phyloP scores from a whole-genome alignment of 192 early-diverging fungal species.

The Umbelopsis ramanniana region DNA sequence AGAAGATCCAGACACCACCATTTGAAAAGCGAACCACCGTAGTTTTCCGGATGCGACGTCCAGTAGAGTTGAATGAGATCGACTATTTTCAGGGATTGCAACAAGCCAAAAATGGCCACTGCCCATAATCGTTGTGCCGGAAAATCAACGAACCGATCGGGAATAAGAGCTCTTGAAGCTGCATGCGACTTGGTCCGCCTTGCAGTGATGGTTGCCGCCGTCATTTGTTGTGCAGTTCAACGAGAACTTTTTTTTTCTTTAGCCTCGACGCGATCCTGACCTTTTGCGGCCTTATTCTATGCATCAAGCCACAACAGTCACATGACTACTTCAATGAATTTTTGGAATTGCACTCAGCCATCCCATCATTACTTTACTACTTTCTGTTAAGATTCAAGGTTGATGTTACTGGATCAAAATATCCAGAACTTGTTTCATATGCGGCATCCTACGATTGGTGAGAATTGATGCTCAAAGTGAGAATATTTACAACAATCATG shows the following conservation, averaged over 20 bases:
- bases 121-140: conserved; percentile 48
- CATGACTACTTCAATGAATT: too few species aligned
- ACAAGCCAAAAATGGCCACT: conserved; percentile 39
- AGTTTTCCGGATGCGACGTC: conserved; percentile 43
- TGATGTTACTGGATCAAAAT: too few species aligned
- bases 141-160: conserved; percentile 29
- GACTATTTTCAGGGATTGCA: conserved; percentile 46
- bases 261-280: not conserved
- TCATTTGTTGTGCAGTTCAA: conserved; percentile 14
- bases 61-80: conserved; percentile 36
- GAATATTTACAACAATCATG: too few species aligned
- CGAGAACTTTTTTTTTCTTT: conserved; percentile 1
- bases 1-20: conserved; percentile 45
- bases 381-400: too few species aligned
- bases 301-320: too few species aligned
- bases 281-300: not conserved
- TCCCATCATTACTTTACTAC: too few species aligned
- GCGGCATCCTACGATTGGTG: too few species aligned
- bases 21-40: conserved; percentile 40
- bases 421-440: too few species aligned
- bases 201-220: conserved; percentile 11
- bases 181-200: conserved; percentile 20
- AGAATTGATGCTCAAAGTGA: too few species aligned
- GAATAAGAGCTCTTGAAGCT: conserved; percentile 32
- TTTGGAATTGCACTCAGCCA: too few species aligned